Evolutionary conservation across 2,329 filamentous ascomycete genomes (phyloP), one percentile per base, ranked within the genome.

Genomic region (Phaeophleospora eucalypticola): DNA sequence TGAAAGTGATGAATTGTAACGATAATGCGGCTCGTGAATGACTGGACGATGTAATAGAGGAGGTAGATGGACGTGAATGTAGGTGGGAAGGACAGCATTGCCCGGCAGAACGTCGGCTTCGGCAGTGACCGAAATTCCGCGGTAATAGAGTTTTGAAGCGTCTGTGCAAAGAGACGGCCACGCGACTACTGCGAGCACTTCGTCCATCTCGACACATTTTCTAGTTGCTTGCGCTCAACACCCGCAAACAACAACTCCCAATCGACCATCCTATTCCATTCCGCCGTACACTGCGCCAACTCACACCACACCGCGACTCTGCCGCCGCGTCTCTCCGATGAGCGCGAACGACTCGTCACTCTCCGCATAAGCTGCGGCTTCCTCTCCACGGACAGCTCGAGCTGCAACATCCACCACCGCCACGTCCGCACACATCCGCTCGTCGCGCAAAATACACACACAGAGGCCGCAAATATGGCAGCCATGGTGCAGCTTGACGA

Each of bases 341-440:
- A 29, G 20, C 37, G 37, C 37, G 37, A 14, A 16, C 24, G 24
- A 29, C 24, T 29, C 24, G 7, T 6, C 24, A 37, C 12, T 18
- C 29, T 17, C 45, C 32, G 48, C 46, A 37, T 56, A 47, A 52
- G 51, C 51, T 50, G 46, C 53, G 44, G 46, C 45, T 33, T n/a
- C 45, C 40, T 18, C 36, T 33, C 34, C 14, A 19, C 29, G 19
- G 36, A 9, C n/a, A 44, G 45, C 49, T 45, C 37, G 36, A 43
- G 20, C 36, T 43, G 39, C 29, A 33, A 34, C 42, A 10, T 45
- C 45, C 34, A 33, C 40, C 33, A 32, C 27, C 24, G 20, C 16
- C 16, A 29, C 32, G 15, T 17, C 27, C 20, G 8, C n/a, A 12
- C 34, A 9, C 17, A 17, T 16, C 15, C 36, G 4, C 7, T 24